Percentiles rank a stretch among this genome's conserved stretches.
phyloP scores from a whole-genome alignment of 495 filamentous ascomycete genomes.

The Penicilliopsis zonata region DNA sequence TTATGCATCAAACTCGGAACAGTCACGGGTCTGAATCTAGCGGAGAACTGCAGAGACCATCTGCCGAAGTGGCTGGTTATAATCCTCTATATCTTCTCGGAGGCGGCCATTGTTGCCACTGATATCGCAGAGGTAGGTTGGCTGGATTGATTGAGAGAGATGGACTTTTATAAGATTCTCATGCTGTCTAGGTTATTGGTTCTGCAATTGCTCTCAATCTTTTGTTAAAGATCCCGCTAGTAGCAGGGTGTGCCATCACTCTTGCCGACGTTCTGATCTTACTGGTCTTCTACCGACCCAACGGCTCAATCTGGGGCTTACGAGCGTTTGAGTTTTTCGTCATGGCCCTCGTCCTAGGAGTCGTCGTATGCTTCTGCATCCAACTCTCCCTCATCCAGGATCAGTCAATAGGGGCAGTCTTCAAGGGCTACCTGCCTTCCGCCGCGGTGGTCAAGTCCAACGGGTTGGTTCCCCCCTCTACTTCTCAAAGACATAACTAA shows the following conservation, averaged over 20 bases:
- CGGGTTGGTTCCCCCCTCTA: conserved; percentile 30
- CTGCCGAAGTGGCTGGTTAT: conserved; percentile 68
- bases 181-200: conserved; percentile 59
- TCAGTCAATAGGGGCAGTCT: conserved; percentile 62
- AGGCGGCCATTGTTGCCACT: conserved; percentile 75
- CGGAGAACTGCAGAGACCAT: conserved; percentile 65
- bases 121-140: conserved; percentile 86
- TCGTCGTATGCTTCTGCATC: conserved; percentile 85
- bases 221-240: conserved; percentile 65
- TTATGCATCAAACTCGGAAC: conserved; percentile 75
- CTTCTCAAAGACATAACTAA: conserved; percentile 6
- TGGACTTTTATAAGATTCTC: neutral
- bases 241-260: conserved; percentile 79
- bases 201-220: conserved; percentile 86
- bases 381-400: conserved; percentile 68
- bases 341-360: conserved; percentile 64
- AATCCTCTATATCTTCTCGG: conserved; percentile 60
- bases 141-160: conserved; percentile 1
- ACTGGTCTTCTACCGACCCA: conserved; percentile 72
- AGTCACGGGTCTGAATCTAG: conserved; percentile 74
- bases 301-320: conserved; percentile 58
- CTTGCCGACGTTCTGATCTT: conserved; percentile 77
- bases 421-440: conserved; percentile 75
- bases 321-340: conserved; percentile 76
- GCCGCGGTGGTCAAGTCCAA: conserved; percentile 55